Conservation (phyloP, 2,329 filamentous ascomycete genomes). For the Didymosphaeria variabile region DNA sequence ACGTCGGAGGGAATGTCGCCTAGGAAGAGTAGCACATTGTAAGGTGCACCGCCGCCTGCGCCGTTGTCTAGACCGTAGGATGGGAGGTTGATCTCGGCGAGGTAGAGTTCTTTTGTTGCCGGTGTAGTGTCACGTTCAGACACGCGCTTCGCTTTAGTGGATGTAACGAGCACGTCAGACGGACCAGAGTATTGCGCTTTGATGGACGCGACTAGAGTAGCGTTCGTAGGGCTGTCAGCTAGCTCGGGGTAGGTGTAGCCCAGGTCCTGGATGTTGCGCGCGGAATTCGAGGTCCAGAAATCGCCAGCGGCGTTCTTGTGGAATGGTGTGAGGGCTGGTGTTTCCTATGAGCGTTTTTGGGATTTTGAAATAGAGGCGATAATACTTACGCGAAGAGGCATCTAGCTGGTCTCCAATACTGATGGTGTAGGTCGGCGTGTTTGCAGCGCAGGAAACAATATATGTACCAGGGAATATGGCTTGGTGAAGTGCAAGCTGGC, state of each 20-base stretch:
- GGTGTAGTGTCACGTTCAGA: constrained; percentile 2
- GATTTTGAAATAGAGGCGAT: neutral
- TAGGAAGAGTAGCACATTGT: constrained; percentile 27
- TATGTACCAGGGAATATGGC: constrained; percentile 72
- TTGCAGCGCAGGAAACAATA: constrained; percentile 57
- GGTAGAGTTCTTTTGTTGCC: constrained; percentile 16
- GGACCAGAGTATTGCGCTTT: constrained; percentile 26
- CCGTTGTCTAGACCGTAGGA: constrained; percentile 23
- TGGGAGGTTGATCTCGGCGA: constrained; percentile 22
- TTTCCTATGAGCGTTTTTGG: neutral
- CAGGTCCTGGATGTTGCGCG: constrained; percentile 20
- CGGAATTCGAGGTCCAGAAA: constrained; percentile 30
- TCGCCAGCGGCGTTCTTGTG: constrained; percentile 28
- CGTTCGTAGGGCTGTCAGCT: constrained; percentile 19
- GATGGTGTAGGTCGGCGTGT: constrained; percentile 44
- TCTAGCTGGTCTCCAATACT: constrained; percentile 52
- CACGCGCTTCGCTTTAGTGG: constrained; percentile 3
- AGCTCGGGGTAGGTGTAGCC: constrained; percentile 37
- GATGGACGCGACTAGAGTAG: constrained; percentile 22
- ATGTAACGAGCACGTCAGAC: constrained; percentile 14
- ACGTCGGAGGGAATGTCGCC: constrained; percentile 19
- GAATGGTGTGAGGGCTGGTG: constrained; percentile 29
- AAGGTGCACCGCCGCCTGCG: constrained; percentile 18
- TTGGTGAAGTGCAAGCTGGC: constrained; percentile 77
- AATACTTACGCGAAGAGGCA: constrained; percentile 54